Evolutionary conservation across 2,329 filamentous ascomycete genomes (phyloP), one percentile per base, ranked within the genome.

Genomic region (Daldinia sp.): DNA sequence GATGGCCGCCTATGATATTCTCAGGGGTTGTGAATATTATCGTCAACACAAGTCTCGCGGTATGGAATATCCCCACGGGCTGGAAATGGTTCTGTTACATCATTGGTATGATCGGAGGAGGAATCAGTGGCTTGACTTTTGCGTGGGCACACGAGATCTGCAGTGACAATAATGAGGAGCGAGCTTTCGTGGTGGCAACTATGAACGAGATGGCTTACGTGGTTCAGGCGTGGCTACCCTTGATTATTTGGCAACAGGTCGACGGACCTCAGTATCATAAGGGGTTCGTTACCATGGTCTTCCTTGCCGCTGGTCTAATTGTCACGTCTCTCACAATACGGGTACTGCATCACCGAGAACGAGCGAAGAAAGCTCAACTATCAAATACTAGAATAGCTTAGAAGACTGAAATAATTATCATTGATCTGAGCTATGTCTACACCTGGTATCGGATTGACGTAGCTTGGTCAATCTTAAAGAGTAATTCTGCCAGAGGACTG

Each of bases 151-250:
- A 83, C 60, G 82, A 83, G 68, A 82, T 83, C 39, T 83, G 81
- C 69, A 76, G 74, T 34, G 80, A 78, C 9, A 80, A 83, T 62
- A 83, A 87, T 56, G 88, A 91, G 73, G 88, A 91, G 75, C 79
- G 88, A 8, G 87, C 89, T 0, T 77, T 92, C 3, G 87, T 91
- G 0, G 82, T 88, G 0, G 88, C 81, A 0, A 77, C 80, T 13
- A 91, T 91, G 86, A 91, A 91, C 62, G 83, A 89, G 71, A 83
- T 91, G 77, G 88, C 87, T 0, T 90, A 90, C 62, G 87, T 90
- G 1, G 75, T 92, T 41, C 87, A 91, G 70, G 86, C 88, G 0
- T 91, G 88, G 88, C 73, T 92, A 39, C 89, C 89, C 5, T 79
- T 89, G 29, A 72, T 90, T 7, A 81, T 90, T 8, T 90, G 87